phyloP scores from a whole-genome alignment of 352 stramenopile genomes.

The Pythium dissotocum region DNA sequence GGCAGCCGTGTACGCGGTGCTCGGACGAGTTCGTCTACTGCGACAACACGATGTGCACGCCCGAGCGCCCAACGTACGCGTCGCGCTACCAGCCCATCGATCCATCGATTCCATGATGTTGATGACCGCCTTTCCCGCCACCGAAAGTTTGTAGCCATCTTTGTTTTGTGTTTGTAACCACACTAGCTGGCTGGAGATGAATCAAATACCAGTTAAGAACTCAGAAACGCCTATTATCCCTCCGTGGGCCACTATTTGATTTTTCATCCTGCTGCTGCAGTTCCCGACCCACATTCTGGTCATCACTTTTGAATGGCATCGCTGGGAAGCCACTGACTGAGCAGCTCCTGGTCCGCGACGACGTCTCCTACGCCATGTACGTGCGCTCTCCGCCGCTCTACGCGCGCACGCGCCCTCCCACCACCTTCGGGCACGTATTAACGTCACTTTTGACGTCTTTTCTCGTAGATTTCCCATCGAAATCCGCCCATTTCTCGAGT shows the following conservation, averaged over 20 bases:
- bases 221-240: neutral
- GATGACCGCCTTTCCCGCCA: neutral
- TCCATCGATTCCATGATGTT: slow-evolving; percentile 13
- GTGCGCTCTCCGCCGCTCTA: neutral
- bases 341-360: neutral
- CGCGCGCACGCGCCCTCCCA: neutral
- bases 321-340: slow-evolving; percentile 2
- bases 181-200: neutral
- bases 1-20: slow-evolving; percentile 17
- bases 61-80: slow-evolving; percentile 17
- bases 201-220: slow-evolving; percentile 16
- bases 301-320: slow-evolving; percentile 24
- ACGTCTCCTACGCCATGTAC: slow-evolving; percentile 3
- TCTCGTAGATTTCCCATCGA: neutral
- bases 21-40: slow-evolving; percentile 13
- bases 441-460: neutral
- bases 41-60: slow-evolving; percentile 23
- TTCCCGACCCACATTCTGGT: neutral
- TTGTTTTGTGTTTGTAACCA: neutral
- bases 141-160: slow-evolving; percentile 10
- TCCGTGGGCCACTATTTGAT: neutral
- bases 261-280: too few relatives aligned
- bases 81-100: slow-evolving; percentile 9
- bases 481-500: neutral
- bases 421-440: neutral